Evolutionary conservation across 345 rosid species (phyloP).

Genomic region (Draba incana): DNA sequence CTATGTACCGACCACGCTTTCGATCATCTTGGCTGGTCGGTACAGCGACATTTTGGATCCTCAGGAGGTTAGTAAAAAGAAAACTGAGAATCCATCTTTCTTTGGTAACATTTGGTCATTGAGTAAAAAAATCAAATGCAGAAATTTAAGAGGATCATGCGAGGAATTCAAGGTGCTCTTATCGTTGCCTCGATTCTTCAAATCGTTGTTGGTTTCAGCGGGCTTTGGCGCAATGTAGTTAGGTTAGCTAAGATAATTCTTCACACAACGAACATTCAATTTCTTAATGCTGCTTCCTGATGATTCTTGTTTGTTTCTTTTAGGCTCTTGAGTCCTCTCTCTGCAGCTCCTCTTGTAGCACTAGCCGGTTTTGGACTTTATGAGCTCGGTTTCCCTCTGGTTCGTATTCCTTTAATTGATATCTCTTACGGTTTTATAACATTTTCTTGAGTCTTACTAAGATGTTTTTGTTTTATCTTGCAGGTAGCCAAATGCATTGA

Average conservation of each 20-base stretch:
- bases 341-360: conserved; percentile 91
- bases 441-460: conserved; percentile 3
- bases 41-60: conserved; percentile 80
- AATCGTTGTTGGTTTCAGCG: conserved; percentile 91
- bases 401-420: conserved; percentile 36
- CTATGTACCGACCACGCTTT: conserved; percentile 80
- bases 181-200: conserved; percentile 96
- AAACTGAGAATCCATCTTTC: neutral
- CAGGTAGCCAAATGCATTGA: conserved; percentile 93
- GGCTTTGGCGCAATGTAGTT: conserved; percentile 96
- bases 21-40: conserved; percentile 83
- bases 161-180: conserved; percentile 87
- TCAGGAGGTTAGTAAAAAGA: conserved; percentile 66
- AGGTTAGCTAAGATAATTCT: conserved; percentile 51
- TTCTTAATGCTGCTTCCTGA: neutral
- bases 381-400: conserved; percentile 92
- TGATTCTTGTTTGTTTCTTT: conserved; percentile 17
- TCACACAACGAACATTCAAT: neutral
- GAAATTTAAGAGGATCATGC: conserved; percentile 92
- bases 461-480: conserved; percentile 23
- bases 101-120: conserved; percentile 1
- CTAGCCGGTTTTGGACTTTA: conserved; percentile 94
- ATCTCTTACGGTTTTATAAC: neutral
- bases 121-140: conserved; percentile 39
- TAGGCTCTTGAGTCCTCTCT: conserved; percentile 87